Evolutionary conservation across 768 basidiomycete genomes (phyloP), one percentile per base, ranked within the genome.

Genomic region (Leucocoprinus leucothites): DNA sequence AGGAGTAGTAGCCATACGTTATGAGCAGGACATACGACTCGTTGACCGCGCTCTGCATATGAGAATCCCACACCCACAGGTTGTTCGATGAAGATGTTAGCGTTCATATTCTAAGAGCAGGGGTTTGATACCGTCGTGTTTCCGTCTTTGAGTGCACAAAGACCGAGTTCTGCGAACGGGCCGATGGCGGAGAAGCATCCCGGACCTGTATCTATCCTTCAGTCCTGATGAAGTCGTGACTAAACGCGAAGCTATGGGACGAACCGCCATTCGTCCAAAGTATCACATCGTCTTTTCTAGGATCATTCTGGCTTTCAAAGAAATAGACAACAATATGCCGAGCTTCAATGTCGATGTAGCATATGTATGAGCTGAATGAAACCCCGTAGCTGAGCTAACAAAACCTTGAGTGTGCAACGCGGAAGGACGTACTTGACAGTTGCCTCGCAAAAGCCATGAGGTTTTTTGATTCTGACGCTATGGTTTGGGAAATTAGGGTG

Each of bases 311-410:
- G 53, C 82, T 85, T 65, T 90, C 86, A 64, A 90, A 90, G 66
- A 89, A 89, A 71, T 87, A 87, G 74, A 89, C 89, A 64, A 86
- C 86, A 13, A 86, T 59, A 62, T 86, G 85, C 3, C 83, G 74
- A 4, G 82, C 74, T 63, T 82, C 72, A 43, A 85, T 74, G 57
- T 87, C 85, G 51, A 87, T 84, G 60, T 87, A 87, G 8, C 86
- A 85, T 0, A 84, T 85, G 63, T 82, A 87, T 1, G 77, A 69
- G 18, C 82, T 85, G 42, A 21, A 3, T 22, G 24, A 24, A 25
- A 24, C n/a, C n/a, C n/a, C n/a, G n/a, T n/a, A n/a, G 14, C 1
- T 25, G 22, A n/a, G 6, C 18, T n/a, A 21, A 26, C n/a, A 21
- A 41, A n/a, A n/a, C n/a, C n/a, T n/a, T n/a, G n/a, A n/a, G n/a